Evolutionary conservation across 148 eudicot species (phyloP), one percentile per base, ranked within the genome.

Genomic region (Camellia granthamiana): DNA sequence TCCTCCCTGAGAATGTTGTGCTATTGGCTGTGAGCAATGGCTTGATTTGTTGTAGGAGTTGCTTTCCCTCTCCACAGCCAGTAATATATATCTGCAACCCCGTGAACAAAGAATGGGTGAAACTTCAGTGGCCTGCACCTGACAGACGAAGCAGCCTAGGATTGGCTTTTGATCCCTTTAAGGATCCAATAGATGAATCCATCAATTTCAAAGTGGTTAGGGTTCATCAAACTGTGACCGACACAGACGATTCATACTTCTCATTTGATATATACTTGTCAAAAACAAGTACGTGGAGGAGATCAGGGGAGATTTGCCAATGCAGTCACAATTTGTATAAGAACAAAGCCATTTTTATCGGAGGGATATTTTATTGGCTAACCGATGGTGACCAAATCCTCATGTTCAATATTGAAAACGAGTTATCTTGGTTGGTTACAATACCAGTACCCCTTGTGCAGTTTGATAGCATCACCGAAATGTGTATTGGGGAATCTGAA

Each of bases 1-100:
- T 88, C 54, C 90, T 88, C 30, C 90, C 88, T 0, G 79, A 88
- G 42, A 67, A 58, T 23, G 81, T 84, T n/a, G 85, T 82, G 41
- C 63, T 88, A 56, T 70, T 77, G 61, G 82, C 85, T 2, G 78
- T 78, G 61, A 74, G 69, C 77, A 82, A 88, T 19, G 90, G 90
- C n/a, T 62, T 88, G 19, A 70, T 88, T 6, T 88, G 90, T 70
- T 86, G 87, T 56, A 84, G 88, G 3, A 86, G 84, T 72, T 75
- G 88, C 81, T 79, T 88, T 19, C 80, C 88, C 64, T 81, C 75
- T 55, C 21, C 64, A 19, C 42, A 69, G 6, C 87, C 87, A 4
- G 49, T n/a, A 8, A 66, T 82, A 1, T 88, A 82, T 70, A 66
- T 88, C 78, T 88, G 90, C 82, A 86, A 88, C 79, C 90, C 90